Evolutionary conservation across 805 yeast species (phyloP).

Genomic region (Lipomyces mesembrius): DNA sequence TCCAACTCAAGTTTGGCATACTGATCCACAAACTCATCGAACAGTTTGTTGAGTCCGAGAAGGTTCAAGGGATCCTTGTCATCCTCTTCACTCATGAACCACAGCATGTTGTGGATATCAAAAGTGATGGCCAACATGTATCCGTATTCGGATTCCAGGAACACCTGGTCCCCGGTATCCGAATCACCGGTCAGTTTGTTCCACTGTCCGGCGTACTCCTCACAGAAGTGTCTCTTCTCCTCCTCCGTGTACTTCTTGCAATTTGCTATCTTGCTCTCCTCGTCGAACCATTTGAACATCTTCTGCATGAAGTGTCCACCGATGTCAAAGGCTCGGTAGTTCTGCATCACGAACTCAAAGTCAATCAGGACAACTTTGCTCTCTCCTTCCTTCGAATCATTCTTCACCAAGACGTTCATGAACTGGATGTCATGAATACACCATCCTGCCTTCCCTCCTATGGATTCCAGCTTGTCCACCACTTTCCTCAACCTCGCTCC

Average conservation of each 20-base stretch:
- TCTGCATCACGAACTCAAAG: constrained; percentile 4
- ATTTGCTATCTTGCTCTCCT: constrained; percentile 3
- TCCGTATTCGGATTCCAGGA: background rate
- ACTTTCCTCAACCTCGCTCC: constrained; percentile 3
- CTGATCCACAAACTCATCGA: constrained; percentile 3
- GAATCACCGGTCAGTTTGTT: background rate
- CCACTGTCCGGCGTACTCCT: constrained; percentile 4
- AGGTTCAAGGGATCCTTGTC: background rate
- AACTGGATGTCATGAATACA: constrained; percentile 1
- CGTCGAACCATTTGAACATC: constrained; percentile 1
- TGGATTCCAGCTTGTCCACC: constrained; percentile 3
- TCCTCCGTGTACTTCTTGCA: background rate
- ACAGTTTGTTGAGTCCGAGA: constrained; percentile 1
- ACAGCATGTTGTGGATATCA: constrained; percentile 3
- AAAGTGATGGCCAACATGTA: constrained; percentile 3
- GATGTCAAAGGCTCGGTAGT: constrained; percentile 1
- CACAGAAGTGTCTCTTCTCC: constrained; percentile 1
- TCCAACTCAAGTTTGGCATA: background rate
- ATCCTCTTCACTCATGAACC: background rate
- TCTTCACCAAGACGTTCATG: background rate
- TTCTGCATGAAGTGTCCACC: constrained; percentile 5
- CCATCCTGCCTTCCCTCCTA: background rate
- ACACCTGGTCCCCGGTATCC: constrained; percentile 2
- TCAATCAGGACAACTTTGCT: constrained; percentile 2
- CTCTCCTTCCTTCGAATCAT: constrained; percentile 1